Evolutionary conservation across 148 eudicot species (phyloP), one percentile per base, ranked within the genome.

Genomic region (Rhododendron ferrugineum): DNA sequence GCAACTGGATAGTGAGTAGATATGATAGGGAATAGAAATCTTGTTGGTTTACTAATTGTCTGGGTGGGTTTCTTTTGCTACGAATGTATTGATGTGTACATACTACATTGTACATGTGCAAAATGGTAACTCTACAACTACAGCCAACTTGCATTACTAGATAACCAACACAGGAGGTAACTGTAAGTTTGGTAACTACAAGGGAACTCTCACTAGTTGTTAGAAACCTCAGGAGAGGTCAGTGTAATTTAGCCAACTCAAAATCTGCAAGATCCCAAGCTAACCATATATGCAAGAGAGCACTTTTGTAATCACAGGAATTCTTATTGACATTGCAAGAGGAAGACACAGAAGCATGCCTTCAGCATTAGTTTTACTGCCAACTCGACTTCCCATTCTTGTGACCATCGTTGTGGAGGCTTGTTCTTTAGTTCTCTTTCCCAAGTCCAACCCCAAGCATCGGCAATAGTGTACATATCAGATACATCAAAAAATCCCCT

Each of bases 381-480:
- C 91, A 97, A 87, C 87, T 97, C 99, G 81, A 95, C 99, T 90
- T 97, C 99, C 98, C 98, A 92, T 85, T 97, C 98, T 86, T 94
- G 98, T 20, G 99, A 95, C 99, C 99, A 97, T 84, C 92, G 91
- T 76, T 89, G 91, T 82, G 96, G 99, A 80, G 89, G 84, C 85
- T 87, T 94, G 89, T 92, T 97, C 91, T 92, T 97, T 47, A 93
- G 74, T 79, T 97, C 99, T 88, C 83, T 93, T 83, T 97, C 99
- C 99, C 99, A 97, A 82, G 95, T 95, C 99, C 99, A 97, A 37
- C 98, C 96, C 99, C 99, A 97, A 83, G 90, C 99, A 91, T 97
- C 99, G 80, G 98, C 98, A 87, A 97, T 87, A 32, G 98, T 97
- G 84, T 97, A 97, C 96, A 97, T 97, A 84, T 97, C 99, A 80